These are phyloP conservation scores for Aspergillus piperis DNA, from an alignment of 2,329 filamentous ascomycete genomes.

Conservation along the genomic window DNA sequence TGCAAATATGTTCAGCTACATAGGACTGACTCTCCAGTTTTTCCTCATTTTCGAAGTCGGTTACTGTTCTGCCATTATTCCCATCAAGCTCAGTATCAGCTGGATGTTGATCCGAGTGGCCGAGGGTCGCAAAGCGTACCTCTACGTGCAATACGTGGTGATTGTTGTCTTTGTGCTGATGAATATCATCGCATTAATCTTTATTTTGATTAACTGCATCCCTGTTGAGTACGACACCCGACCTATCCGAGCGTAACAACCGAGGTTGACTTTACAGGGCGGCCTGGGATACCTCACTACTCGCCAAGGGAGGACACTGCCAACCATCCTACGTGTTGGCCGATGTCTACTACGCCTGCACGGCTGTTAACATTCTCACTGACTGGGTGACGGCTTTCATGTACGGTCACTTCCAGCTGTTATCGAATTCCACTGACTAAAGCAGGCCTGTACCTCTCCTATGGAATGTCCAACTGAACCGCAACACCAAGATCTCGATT, in stretches of 20 bases:
- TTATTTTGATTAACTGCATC: slow-evolving; percentile 27
- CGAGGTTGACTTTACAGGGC: slow-evolving; percentile 14
- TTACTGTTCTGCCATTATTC: slow-evolving; percentile 29
- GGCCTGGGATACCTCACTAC: slow-evolving; percentile 20
- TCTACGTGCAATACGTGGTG: slow-evolving; percentile 24
- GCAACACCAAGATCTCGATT: slow-evolving; percentile 49
- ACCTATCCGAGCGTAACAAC: neutral
- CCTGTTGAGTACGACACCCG: slow-evolving; percentile 19
- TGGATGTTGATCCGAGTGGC: slow-evolving; percentile 30
- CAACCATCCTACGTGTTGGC: slow-evolving; percentile 24
- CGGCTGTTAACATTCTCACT: slow-evolving; percentile 28
- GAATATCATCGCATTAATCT: slow-evolving; percentile 27
- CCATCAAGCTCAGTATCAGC: slow-evolving; percentile 30
- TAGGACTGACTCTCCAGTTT: slow-evolving; percentile 15
- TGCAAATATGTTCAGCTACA: neutral
- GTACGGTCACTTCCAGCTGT: slow-evolving; percentile 23
- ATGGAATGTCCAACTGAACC: slow-evolving; percentile 47
- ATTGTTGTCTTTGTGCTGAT: slow-evolving; percentile 23
- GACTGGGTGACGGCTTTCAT: slow-evolving; percentile 28
- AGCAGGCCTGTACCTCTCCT: slow-evolving; percentile 45
- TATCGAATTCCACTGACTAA: slow-evolving; percentile 22
- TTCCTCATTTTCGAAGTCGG: slow-evolving; percentile 31
- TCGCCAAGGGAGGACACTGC: slow-evolving; percentile 22
- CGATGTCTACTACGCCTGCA: slow-evolving; percentile 28
- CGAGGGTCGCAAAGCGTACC: slow-evolving; percentile 23